Evolutionary conservation across 2,329 filamentous ascomycete species (phyloP).

Genomic region (Fonsecaea multimorphosa): DNA sequence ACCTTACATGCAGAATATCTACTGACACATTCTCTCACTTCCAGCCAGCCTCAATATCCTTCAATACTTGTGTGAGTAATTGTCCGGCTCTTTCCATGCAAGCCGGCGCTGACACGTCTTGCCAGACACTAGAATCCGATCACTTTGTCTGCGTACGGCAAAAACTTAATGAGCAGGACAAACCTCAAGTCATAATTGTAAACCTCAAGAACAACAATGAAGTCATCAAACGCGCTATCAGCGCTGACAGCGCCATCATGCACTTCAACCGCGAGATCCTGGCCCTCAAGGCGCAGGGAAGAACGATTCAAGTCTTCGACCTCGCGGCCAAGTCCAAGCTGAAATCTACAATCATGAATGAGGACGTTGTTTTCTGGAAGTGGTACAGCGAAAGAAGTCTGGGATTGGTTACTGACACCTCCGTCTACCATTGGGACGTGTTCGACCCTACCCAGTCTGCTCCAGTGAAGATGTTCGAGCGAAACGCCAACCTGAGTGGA

Average conservation of each 20-base stretch:
- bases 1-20: slow-evolving; percentile 9
- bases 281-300: slow-evolving; percentile 89
- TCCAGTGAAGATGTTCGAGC: slow-evolving; percentile 91
- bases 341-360: slow-evolving; percentile 94
- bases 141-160: slow-evolving; percentile 95
- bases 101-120: slow-evolving; percentile 37
- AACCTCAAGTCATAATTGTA: slow-evolving; percentile 94
- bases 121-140: slow-evolving; percentile 95
- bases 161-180: slow-evolving; percentile 81
- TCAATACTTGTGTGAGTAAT: slow-evolving; percentile 79
- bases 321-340: slow-evolving; percentile 90
- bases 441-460: slow-evolving; percentile 80
- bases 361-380: slow-evolving; percentile 99
- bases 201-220: slow-evolving; percentile 98
- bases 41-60: slow-evolving; percentile 76
- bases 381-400: slow-evolving; percentile 92
- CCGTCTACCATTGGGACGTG: slow-evolving; percentile 98
- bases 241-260: slow-evolving; percentile 99
- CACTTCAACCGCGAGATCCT: slow-evolving; percentile 97
- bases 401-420: slow-evolving; percentile 86
- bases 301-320: slow-evolving; percentile 98
- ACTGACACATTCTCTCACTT: slow-evolving; percentile 41
- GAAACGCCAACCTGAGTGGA: slow-evolving; percentile 84
- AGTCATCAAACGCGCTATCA: slow-evolving; percentile 92
- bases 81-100: slow-evolving; percentile 16